Conservation (phyloP, 2,329 filamentous ascomycete species). For the Clonostachys rosea region DNA sequence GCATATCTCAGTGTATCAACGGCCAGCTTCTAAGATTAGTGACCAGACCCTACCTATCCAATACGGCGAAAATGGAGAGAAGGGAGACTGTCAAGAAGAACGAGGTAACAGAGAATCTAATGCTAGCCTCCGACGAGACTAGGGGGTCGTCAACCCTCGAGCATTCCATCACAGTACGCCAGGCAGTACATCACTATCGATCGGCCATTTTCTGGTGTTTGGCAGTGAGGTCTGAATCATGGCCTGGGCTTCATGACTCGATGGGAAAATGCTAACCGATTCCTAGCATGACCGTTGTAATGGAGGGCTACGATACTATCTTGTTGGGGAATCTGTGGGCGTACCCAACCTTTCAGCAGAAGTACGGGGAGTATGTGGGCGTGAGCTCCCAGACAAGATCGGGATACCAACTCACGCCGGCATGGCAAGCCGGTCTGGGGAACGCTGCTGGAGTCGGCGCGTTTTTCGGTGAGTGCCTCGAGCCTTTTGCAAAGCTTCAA, state of each 20-base stretch:
- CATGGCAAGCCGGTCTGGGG: constrained; percentile 40
- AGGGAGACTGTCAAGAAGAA: too few relatives aligned
- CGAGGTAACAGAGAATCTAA: too few relatives aligned
- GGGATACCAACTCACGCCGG: constrained; percentile 25
- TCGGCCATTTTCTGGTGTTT: constrained; percentile 15
- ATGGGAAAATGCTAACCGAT: constrained; percentile 5
- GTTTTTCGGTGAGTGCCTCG: constrained; percentile 26
- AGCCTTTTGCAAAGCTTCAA: too few relatives aligned
- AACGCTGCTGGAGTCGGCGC: constrained; percentile 34
- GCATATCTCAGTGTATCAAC: too few relatives aligned
- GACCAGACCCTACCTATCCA: too few relatives aligned
- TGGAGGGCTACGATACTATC: constrained; percentile 17
- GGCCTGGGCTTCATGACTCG: background rate
- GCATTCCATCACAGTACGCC: constrained; percentile 5
- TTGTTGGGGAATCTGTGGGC: constrained; percentile 16
- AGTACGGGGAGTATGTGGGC: constrained; percentile 15
- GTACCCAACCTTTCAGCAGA: constrained; percentile 17
- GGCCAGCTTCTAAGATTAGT: too few relatives aligned
- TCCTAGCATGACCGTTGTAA: constrained; percentile 19
- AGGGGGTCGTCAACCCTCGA: background rate
- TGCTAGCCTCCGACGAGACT: too few relatives aligned
- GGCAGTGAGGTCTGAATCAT: background rate
- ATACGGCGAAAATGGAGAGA: too few relatives aligned
- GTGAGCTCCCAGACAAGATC: constrained; percentile 20
- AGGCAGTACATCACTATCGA: constrained; percentile 8